Conservation (phyloP, 2,329 filamentous ascomycete species). For the Pestalotiopsis fici region DNA sequence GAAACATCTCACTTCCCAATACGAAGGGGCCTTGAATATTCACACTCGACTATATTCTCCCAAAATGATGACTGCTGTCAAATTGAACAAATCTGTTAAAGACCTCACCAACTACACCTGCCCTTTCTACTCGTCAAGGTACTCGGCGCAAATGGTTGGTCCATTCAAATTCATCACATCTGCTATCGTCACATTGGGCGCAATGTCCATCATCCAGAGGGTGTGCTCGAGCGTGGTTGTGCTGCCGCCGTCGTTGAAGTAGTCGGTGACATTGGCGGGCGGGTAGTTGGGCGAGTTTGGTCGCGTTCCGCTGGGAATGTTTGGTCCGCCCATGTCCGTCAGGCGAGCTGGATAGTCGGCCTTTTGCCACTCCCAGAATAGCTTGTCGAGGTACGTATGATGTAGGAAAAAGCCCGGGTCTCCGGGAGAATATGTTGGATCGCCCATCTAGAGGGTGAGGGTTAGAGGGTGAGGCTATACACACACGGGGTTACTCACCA, state of each 20-base stretch:
- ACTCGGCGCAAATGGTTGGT: constrained; percentile 23
- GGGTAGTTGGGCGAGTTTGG: background rate
- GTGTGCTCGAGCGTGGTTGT: constrained; percentile 25
- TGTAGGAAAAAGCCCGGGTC: constrained; percentile 32
- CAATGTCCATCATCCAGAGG: constrained; percentile 22
- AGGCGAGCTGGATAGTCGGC: constrained; percentile 19
- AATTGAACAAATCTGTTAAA: background rate
- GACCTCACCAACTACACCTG: background rate
- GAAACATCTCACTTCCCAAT: background rate
- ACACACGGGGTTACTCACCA: background rate
- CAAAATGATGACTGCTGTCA: no score
- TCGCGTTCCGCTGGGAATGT: constrained; percentile 11
- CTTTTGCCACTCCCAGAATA: constrained; percentile 31
- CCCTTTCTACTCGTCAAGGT: background rate
- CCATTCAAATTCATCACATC: constrained; percentile 25
- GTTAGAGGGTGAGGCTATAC: background rate
- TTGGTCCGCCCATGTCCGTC: constrained; percentile 22
- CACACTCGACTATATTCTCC: no score
- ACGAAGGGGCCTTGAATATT: background rate
- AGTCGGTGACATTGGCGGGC: constrained; percentile 8
- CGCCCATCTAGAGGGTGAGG: constrained; percentile 9
- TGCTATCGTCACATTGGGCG: constrained; percentile 24
- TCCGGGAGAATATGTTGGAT: constrained; percentile 28
- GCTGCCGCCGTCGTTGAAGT: constrained; percentile 21
- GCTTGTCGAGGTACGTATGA: constrained; percentile 27